A percentile compares a stretch with the other conserved stretches of the same genome.
Evolutionary conservation across 768 basidiomycete genomes (phyloP).

Genomic region (Macrolepiota dolichaula): DNA sequence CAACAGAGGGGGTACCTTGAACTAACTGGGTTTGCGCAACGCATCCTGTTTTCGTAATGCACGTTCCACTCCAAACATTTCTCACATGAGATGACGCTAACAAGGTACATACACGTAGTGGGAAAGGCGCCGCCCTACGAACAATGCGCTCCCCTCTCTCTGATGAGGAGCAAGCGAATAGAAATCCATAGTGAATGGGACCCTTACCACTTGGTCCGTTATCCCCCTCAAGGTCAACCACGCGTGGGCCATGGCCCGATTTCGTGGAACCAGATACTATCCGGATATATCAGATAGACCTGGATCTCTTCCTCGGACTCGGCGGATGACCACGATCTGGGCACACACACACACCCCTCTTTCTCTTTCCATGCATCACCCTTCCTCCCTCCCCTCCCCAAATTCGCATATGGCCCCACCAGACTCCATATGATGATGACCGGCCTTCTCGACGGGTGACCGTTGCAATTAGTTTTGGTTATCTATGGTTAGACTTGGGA

Average conservation of each 20-base stretch:
- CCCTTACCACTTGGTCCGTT: background rate
- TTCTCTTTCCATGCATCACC: background rate
- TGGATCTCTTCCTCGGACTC: slow-evolving; percentile 8
- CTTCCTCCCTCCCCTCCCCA: too few species aligned
- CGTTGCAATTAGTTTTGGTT: background rate
- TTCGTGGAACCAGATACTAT: background rate
- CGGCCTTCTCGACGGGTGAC: background rate
- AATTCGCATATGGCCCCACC: background rate
- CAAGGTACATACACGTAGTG: background rate
- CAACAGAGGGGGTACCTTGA: background rate
- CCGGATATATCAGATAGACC: slow-evolving; percentile 3
- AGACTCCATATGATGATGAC: background rate
- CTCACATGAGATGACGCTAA: background rate
- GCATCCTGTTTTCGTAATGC: background rate
- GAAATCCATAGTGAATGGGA: background rate
- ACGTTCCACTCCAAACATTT: background rate
- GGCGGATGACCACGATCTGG: slow-evolving; percentile 1
- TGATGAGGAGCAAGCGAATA: background rate
- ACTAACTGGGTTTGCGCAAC: background rate
- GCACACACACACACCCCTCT: too few species aligned
- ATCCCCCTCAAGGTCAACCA: background rate
- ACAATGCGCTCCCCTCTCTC: background rate
- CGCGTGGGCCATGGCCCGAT: background rate
- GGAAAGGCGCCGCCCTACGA: background rate
- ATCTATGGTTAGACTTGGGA: background rate